Conservation (phyloP, 169 alveolate genomes). For the Ichthyophthirius multifiliis region DNA sequence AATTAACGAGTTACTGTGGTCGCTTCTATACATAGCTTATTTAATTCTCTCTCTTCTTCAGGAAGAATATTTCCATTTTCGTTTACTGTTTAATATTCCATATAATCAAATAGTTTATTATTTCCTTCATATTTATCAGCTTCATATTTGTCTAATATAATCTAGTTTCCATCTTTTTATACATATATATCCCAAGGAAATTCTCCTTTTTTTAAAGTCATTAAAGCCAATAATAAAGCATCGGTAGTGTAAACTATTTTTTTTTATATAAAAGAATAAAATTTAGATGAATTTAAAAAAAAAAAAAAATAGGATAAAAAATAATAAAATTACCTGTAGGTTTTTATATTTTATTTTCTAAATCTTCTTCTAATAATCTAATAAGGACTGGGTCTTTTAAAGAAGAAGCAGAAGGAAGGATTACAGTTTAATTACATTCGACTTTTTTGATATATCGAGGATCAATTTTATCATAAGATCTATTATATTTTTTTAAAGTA, state of each 20-base stretch:
- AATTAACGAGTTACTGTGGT: background rate
- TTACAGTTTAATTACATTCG: background rate
- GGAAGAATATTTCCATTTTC: slow-evolving; percentile 11
- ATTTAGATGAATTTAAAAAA: background rate
- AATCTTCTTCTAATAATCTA: background rate
- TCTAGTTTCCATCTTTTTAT: background rate
- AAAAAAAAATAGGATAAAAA: background rate
- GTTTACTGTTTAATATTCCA: background rate
- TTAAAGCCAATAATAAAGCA: slow-evolving; percentile 5
- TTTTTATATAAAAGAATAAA: background rate
- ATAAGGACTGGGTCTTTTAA: background rate
- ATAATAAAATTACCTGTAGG: background rate
- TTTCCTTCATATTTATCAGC: too few species aligned
- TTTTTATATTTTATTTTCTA: background rate
- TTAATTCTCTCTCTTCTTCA: background rate
- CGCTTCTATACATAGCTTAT: slow-evolving; percentile 1
- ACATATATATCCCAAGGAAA: slow-evolving; percentile 21
- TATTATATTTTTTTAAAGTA: background rate
- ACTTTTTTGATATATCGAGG: background rate
- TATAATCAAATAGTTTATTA: background rate
- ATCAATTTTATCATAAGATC: background rate
- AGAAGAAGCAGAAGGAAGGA: background rate
- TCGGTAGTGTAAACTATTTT: slow-evolving; percentile 10
- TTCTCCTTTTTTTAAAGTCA: slow-evolving; percentile 8
- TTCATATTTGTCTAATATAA: background rate